phyloP scores from a whole-genome alignment of 129 eudicot genomes.

The Flaveria bidentis region DNA sequence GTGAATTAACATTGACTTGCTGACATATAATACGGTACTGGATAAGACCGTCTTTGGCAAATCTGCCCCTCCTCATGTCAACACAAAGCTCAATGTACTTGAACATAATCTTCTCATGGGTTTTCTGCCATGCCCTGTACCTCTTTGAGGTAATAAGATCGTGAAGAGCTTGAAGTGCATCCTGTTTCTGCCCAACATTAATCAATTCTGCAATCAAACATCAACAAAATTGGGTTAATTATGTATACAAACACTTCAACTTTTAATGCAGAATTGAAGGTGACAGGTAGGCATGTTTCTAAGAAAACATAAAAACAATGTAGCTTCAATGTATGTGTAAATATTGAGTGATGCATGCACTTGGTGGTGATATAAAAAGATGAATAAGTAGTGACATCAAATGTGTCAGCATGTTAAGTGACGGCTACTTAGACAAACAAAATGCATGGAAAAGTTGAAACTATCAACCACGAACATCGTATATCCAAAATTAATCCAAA shows the following conservation, averaged over 20 bases:
- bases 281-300: not conserved
- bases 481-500: not conserved
- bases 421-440: not conserved
- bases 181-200: slow-evolving; percentile 88
- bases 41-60: slow-evolving; percentile 96
- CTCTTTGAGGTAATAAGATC: slow-evolving; percentile 85
- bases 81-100: slow-evolving; percentile 89
- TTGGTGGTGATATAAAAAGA: not conserved
- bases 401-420: not conserved
- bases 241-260: not conserved
- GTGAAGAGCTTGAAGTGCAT: slow-evolving; percentile 86
- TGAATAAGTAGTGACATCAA: not conserved
- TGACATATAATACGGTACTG: slow-evolving; percentile 92
- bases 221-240: not conserved
- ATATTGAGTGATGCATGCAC: not conserved
- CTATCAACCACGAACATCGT: not conserved
- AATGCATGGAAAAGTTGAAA: not conserved
- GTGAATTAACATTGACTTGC: slow-evolving; percentile 80
- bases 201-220: slow-evolving; percentile 64
- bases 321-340: not conserved
- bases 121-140: slow-evolving; percentile 89
- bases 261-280: not conserved
- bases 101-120: slow-evolving; percentile 87
- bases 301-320: not conserved
- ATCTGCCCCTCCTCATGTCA: slow-evolving; percentile 91